Evolutionary conservation across 1,284 basidiomycete species (phyloP).

Genomic region (Rhodotorula sp.): DNA sequence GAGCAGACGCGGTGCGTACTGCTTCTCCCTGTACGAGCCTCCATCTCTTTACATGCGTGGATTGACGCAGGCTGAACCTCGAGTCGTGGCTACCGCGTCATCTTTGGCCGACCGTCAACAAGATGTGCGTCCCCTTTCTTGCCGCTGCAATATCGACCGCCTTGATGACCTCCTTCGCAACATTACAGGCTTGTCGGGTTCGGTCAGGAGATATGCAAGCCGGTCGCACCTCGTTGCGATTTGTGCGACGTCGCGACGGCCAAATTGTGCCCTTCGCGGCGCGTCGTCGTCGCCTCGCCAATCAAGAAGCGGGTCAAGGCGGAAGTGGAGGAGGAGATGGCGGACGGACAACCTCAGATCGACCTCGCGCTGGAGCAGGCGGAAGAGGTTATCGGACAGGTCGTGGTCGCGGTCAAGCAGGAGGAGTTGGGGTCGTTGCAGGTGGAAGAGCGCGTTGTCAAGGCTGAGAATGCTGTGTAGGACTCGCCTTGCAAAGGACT

Average conservation of each 20-base stretch:
- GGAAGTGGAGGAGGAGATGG: constrained; percentile 10
- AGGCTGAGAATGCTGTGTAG: not conserved
- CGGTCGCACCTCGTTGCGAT: constrained; percentile 78
- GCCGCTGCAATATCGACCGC: not conserved
- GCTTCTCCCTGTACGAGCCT: not conserved
- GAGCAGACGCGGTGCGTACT: constrained; percentile 73
- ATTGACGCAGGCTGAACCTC: constrained; percentile 65
- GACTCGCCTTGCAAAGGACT: too few relatives aligned
- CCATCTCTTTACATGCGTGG: not conserved
- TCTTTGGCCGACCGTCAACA: constrained; percentile 76
- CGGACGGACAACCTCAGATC: constrained; percentile 5
- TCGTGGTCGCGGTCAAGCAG: constrained; percentile 1
- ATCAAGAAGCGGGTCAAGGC: constrained; percentile 21
- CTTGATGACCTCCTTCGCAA: constrained; percentile 42
- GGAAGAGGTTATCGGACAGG: not conserved
- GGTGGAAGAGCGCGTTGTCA: not conserved
- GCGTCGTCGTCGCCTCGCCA: constrained; percentile 26
- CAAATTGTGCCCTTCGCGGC: constrained; percentile 51
- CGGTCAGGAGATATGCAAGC: constrained; percentile 82
- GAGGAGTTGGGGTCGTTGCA: not conserved
- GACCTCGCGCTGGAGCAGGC: constrained; percentile 23
- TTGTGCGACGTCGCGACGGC: constrained; percentile 57
- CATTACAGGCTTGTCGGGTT: constrained; percentile 88
- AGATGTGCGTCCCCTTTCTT: not conserved
- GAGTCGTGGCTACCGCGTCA: constrained; percentile 86